Evolutionary conservation across 2,329 filamentous ascomycete species (phyloP).

Genomic region (Dactylonectria macrodidyma): DNA sequence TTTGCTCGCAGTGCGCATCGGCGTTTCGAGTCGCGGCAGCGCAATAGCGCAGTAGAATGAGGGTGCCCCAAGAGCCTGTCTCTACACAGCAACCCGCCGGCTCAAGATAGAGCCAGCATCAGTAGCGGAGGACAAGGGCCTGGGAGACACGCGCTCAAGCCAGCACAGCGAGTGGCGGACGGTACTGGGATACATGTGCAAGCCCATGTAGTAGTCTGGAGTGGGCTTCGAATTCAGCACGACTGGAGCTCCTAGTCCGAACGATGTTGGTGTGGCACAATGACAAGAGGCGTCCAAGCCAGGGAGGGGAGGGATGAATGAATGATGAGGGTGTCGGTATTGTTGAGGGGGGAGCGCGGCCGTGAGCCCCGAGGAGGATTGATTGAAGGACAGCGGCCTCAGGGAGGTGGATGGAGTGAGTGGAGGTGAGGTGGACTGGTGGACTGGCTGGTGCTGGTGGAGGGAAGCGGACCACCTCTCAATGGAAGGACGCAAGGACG

Average conservation of each 20-base stretch:
- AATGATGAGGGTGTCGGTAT: constrained; percentile 48
- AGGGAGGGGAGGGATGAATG: constrained; percentile 43
- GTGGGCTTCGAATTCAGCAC: constrained; percentile 25
- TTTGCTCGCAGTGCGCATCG: constrained; percentile 27
- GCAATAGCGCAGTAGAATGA: background rate
- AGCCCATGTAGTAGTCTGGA: constrained; percentile 21
- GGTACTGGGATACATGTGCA: constrained; percentile 25
- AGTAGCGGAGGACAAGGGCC: constrained; percentile 30
- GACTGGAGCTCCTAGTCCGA: constrained; percentile 30
- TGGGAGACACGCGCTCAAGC: constrained; percentile 25
- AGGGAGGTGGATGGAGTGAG: constrained; percentile 42
- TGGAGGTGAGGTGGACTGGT: constrained; percentile 26
- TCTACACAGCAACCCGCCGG: constrained; percentile 23
- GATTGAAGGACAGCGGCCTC: constrained; percentile 47
- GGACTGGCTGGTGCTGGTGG: constrained; percentile 6
- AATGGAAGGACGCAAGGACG: constrained; percentile 14
- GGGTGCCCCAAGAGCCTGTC: background rate
- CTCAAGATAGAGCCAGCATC: constrained; percentile 26
- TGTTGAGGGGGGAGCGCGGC: constrained; percentile 33
- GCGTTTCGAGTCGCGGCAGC: constrained; percentile 31
- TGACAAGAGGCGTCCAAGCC: constrained; percentile 36
- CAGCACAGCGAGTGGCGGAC: constrained; percentile 26
- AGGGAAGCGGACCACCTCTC: background rate
- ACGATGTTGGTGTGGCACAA: constrained; percentile 44
- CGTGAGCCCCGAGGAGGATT: constrained; percentile 44